phyloP scores from a whole-genome alignment of 1,284 basidiomycete genomes.

The Acaromyces ingoldii region DNA sequence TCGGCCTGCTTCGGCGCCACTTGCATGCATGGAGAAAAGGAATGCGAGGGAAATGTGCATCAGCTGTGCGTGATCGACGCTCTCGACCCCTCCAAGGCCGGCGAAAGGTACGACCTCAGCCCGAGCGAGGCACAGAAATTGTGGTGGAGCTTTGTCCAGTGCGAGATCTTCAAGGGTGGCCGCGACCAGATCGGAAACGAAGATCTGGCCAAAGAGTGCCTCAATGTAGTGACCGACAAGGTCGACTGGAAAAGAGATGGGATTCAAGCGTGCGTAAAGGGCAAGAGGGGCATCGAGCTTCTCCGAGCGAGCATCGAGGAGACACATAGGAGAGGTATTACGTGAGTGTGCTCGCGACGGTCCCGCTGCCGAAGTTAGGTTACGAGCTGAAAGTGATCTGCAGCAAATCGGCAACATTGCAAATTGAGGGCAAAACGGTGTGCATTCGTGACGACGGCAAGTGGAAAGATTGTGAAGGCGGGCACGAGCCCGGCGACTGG shows the following conservation, averaged over 20 bases:
- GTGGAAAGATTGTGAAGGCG: slow-evolving; percentile 38
- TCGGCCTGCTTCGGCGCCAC: slow-evolving; percentile 16
- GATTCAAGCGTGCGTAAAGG: slow-evolving; percentile 26
- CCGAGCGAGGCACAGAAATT: slow-evolving; percentile 31
- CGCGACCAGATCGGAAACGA: slow-evolving; percentile 28
- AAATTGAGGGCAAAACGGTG: slow-evolving; percentile 25
- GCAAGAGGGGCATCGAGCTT: slow-evolving; percentile 23
- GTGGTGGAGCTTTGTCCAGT: slow-evolving; percentile 37
- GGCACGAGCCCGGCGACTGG: slow-evolving; percentile 30
- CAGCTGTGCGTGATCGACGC: slow-evolving; percentile 36
- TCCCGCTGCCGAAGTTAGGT: neutral
- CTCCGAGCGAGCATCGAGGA: slow-evolving; percentile 21
- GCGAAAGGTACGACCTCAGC: slow-evolving; percentile 31
- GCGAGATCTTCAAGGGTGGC: slow-evolving; percentile 26
- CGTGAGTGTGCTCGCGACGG: slow-evolving; percentile 12
- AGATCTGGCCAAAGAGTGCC: slow-evolving; percentile 21
- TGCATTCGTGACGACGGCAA: slow-evolving; percentile 31
- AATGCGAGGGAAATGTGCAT: slow-evolving; percentile 36
- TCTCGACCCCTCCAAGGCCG: slow-evolving; percentile 27
- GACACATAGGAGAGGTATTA: slow-evolving; percentile 15
- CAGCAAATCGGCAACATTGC: slow-evolving; percentile 22
- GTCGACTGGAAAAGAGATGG: slow-evolving; percentile 29
- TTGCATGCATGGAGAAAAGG: slow-evolving; percentile 32
- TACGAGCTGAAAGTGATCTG: neutral
- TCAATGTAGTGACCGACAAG: slow-evolving; percentile 23